phyloP scores from a whole-genome alignment of 2,329 filamentous ascomycete species.

The Fusarium pininemorale region DNA sequence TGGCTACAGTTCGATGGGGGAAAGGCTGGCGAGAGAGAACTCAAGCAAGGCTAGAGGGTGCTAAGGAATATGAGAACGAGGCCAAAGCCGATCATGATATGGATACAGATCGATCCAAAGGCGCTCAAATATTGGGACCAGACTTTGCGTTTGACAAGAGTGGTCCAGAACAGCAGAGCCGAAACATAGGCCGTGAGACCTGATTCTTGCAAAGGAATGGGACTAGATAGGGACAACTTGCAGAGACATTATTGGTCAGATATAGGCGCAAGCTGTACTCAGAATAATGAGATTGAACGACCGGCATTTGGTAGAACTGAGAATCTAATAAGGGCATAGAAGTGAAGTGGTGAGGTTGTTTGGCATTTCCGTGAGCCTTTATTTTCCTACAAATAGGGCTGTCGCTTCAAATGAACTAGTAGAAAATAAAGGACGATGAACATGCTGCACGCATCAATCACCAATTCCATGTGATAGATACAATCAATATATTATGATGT shows the following conservation, averaged over 20 bases:
- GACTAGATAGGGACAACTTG: neutral
- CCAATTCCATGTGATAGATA: neutral
- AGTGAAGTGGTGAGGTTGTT: neutral
- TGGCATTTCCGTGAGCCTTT: neutral
- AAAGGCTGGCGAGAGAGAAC: conserved; percentile 51
- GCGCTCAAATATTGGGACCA: neutral
- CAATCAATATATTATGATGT: neutral
- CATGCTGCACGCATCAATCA: neutral
- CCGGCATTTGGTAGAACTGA: neutral
- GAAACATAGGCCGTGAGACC: conserved; percentile 17
- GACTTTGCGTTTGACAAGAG: neutral
- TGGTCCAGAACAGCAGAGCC: neutral
- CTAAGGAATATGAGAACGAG: conserved; percentile 20
- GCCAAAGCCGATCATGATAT: neutral
- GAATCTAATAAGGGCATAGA: neutral
- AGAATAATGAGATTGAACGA: neutral
- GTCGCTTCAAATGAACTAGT: neutral
- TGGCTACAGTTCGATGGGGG: conserved; percentile 52
- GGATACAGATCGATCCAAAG: neutral
- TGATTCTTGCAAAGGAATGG: neutral
- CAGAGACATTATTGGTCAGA: neutral
- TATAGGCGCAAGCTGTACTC: neutral
- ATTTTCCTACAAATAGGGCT: neutral
- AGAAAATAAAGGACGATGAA: neutral
- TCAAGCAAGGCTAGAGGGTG: conserved; percentile 37